Evolutionary conservation across 108 stramenopile species (phyloP).

Genomic region (Nitzschia putrida): DNA sequence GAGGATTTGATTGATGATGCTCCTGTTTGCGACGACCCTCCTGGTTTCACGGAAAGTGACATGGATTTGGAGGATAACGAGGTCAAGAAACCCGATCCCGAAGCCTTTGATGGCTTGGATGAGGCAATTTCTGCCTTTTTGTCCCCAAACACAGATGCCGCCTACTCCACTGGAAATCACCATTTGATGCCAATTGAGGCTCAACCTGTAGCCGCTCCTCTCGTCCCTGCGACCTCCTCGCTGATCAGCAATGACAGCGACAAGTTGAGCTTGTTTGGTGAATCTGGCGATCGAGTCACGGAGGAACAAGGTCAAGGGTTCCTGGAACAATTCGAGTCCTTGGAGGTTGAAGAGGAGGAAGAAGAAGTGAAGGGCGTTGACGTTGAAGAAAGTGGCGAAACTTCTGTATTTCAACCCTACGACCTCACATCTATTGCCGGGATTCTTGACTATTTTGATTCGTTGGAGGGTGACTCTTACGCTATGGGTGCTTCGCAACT

Average conservation of each 20-base stretch:
- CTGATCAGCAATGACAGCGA: not conserved
- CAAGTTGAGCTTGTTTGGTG: not conserved
- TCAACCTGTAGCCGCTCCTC: not conserved
- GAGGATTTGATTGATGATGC: not conserved
- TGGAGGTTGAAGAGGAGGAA: constrained; percentile 8
- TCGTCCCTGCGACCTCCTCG: no score
- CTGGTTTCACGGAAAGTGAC: not conserved
- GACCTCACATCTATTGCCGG: not conserved
- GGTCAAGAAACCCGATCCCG: constrained; percentile 2
- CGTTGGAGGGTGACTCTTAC: not conserved
- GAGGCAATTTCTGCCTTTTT: not conserved
- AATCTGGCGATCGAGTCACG: not conserved
- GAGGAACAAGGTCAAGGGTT: constrained; percentile 12
- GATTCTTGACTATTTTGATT: constrained; percentile 4
- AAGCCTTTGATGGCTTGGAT: not conserved
- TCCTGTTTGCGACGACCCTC: constrained; percentile 1
- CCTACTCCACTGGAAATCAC: no score
- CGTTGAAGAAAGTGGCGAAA: constrained; percentile 1
- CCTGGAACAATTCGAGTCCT: constrained; percentile 17
- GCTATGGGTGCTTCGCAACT: constrained; percentile 3
- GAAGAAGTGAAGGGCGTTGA: not conserved
- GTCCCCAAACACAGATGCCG: not conserved
- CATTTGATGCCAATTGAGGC: not conserved
- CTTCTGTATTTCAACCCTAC: not conserved
- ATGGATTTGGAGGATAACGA: not conserved